These are phyloP conservation scores for Erythrobasidium hasegawianum DNA, from an alignment of 1,284 basidiomycete species.

Conservation along the genomic window DNA sequence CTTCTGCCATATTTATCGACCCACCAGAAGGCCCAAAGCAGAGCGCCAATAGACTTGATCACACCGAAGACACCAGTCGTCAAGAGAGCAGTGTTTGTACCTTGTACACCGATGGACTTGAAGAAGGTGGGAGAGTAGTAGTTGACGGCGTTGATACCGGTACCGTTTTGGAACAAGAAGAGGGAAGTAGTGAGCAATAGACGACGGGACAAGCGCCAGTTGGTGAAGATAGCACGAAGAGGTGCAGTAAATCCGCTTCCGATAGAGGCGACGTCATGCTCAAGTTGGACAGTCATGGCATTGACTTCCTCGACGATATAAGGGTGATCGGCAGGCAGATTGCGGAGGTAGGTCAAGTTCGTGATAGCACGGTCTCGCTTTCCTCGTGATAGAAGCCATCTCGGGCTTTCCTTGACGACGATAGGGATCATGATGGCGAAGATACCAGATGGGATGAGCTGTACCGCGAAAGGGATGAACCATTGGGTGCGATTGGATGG, in stretches of 20 bases:
- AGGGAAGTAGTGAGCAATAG: constrained; percentile 61
- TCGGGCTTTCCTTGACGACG: constrained; percentile 44
- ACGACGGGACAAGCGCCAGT: constrained; percentile 58
- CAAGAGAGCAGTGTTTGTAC: constrained; percentile 60
- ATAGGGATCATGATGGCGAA: constrained; percentile 17
- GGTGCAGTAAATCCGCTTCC: constrained; percentile 62
- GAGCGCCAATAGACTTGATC: constrained; percentile 67
- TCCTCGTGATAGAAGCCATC: constrained; percentile 44
- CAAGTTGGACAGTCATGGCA: constrained; percentile 52
- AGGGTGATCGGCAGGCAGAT: constrained; percentile 45
- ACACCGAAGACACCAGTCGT: constrained; percentile 79
- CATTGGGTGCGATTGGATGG: constrained; percentile 45
- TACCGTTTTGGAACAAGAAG: constrained; percentile 72
- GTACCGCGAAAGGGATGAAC: constrained; percentile 46
- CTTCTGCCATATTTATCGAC: constrained; percentile 63
- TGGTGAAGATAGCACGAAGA: constrained; percentile 49
- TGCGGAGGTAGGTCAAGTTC: constrained; percentile 27
- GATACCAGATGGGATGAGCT: constrained; percentile 45
- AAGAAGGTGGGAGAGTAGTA: constrained; percentile 55
- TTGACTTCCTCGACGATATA: constrained; percentile 28
- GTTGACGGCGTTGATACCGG: constrained; percentile 48
- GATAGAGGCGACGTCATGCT: constrained; percentile 60
- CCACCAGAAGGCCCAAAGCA: constrained; percentile 57
- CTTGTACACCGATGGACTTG: constrained; percentile 56
- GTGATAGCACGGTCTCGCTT: constrained; percentile 18